Base-by-base conservation (phyloP, 31 red algal species). In the Endocladia muricata region DNA sequence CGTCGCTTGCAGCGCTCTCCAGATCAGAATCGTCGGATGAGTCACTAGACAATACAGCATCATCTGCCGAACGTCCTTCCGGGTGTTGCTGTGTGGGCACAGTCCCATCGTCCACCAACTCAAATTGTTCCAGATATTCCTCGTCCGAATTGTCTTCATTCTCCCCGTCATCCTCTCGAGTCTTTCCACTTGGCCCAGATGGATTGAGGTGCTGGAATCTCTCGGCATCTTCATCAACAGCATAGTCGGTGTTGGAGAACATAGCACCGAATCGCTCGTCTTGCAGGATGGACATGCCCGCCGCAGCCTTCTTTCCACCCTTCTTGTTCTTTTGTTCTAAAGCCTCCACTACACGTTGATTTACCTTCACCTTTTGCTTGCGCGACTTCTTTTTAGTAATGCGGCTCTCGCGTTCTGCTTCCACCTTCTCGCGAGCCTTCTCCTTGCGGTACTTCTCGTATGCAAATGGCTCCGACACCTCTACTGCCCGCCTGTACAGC, bases 391-490 rank as follows among this genome's bases (percentile, higher is more conserved):
- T 70, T 32, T 43, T 19, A 44, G 70, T 34, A 64, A 96, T 96
- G 26, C 93, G 74, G 49, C 66, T 80, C 52, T 76, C 61, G 6
- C 79, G 75, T 55, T 96, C 51, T 39, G 65, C 64, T 48, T 75
- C 93, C 51, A 98, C 32, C 68, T 87, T 85, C 69, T 98, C 87
- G 6, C 75, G 37, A 1, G 86, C 70, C 63, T 84, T 82, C 75
- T 84, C 68, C 38, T 91, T 73, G 1, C 95, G 81, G 64, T 94
- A 98, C 63, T 92, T 72, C 23, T 98, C 91, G 66, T 98, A 98
- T 23, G 79, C 95, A 72, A 88, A 91, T 33, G 95, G 95, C 3
- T 91, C 57, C 4, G 86, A 55, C 2, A 84, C 95, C 22, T 90
- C 85, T 4, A 75, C 64, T 3, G 87, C 81, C 61, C 93, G 76